phyloP scores from a whole-genome alignment of 257 asterid species.

The Jasminum sambac region DNA sequence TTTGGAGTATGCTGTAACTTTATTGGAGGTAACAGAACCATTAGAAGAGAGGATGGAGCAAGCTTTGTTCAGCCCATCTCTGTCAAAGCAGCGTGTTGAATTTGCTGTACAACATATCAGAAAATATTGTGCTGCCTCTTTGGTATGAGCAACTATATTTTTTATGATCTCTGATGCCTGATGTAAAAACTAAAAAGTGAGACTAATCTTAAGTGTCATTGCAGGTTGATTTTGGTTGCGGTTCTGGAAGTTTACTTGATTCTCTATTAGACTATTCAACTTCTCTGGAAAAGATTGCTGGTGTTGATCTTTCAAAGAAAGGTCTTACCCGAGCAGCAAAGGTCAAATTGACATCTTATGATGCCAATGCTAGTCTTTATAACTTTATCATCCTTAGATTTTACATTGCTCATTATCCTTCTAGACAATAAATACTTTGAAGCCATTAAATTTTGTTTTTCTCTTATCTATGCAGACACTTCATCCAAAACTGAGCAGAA shows the following conservation, averaged over 20 bases:
- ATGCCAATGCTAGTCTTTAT: background rate
- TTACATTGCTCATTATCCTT: background rate
- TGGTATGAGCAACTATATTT: slow-evolving; percentile 48
- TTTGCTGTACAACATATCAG: slow-evolving; percentile 73
- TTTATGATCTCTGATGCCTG: slow-evolving; percentile 15
- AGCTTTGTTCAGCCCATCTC: slow-evolving; percentile 84
- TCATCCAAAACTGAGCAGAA: slow-evolving; percentile 61
- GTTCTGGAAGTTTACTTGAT: slow-evolving; percentile 93
- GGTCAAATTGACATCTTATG: slow-evolving; percentile 40
- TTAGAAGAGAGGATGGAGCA: slow-evolving; percentile 95
- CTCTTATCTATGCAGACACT: slow-evolving; percentile 54
- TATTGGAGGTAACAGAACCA: slow-evolving; percentile 72
- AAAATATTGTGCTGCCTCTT: slow-evolving; percentile 64
- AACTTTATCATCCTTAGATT: background rate
- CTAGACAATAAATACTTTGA: background rate
- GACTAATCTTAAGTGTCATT: slow-evolving; percentile 28
- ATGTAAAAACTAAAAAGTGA: slow-evolving; percentile 17
- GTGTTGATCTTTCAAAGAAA: slow-evolving; percentile 77
- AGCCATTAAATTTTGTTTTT: background rate
- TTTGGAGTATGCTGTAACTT: slow-evolving; percentile 63
- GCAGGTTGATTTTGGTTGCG: slow-evolving; percentile 98
- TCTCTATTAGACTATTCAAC: slow-evolving; percentile 75
- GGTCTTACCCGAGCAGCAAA: slow-evolving; percentile 90
- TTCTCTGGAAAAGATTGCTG: slow-evolving; percentile 76
- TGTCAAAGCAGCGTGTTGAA: slow-evolving; percentile 94